Percentiles rank a stretch among this genome's conserved stretches.
phyloP scores from a whole-genome alignment of 1,284 basidiomycete species.

The Microbotryum lychnidis-dioicae region DNA sequence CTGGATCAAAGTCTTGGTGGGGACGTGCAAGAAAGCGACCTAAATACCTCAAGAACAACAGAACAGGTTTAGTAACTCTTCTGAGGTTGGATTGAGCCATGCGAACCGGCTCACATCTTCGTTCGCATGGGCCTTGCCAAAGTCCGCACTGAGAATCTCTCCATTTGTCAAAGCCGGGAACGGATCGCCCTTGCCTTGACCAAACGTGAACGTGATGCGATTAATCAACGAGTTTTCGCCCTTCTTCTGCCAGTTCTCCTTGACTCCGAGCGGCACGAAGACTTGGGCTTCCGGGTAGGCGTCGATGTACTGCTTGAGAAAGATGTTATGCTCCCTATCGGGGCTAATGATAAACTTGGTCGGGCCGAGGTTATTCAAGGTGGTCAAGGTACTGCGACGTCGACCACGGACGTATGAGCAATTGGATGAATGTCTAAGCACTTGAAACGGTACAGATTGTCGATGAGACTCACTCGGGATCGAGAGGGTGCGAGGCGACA shows the following conservation, averaged over 20 bases:
- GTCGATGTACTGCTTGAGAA: conserved; percentile 9
- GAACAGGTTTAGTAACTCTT: not conserved
- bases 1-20: conserved; percentile 68
- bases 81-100: not conserved
- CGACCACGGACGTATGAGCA: too few relatives aligned
- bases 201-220: conserved; percentile 8
- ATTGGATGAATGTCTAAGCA: too few relatives aligned
- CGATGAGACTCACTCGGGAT: conserved; percentile 55
- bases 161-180: conserved; percentile 26
- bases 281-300: conserved; percentile 32
- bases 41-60: conserved; percentile 48
- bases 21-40: conserved; percentile 74
- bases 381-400: not conserved
- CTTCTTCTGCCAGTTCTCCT: conserved; percentile 22
- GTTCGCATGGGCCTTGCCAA: conserved; percentile 26
- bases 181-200: conserved; percentile 26
- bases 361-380: not conserved
- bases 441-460: too few relatives aligned
- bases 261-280: conserved; percentile 23
- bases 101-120: conserved; percentile 15
- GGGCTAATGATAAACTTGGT: not conserved
- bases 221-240: conserved; percentile 20
- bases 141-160: conserved; percentile 27
- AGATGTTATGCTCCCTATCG: conserved; percentile 26
- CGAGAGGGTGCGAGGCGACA: conserved; percentile 73